phyloP scores from a whole-genome alignment of 2,329 filamentous ascomycete species.

The Botrytis elliptica region DNA sequence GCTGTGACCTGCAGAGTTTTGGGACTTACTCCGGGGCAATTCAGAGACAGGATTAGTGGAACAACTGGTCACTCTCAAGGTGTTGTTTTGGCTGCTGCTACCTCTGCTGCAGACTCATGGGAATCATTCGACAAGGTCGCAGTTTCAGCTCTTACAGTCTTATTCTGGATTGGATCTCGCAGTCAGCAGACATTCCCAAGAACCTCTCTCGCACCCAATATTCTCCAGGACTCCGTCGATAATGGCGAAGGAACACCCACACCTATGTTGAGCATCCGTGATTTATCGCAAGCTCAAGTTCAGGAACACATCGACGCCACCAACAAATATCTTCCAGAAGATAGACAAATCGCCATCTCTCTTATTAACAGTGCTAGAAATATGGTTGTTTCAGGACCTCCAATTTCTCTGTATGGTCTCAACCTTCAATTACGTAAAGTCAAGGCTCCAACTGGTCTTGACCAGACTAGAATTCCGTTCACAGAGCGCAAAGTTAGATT shows the following conservation, averaged over 20 bases:
- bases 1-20: constrained; percentile 90
- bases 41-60: constrained; percentile 80
- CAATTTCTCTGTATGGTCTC: constrained; percentile 92
- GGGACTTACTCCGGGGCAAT: constrained; percentile 82
- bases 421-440: constrained; percentile 94
- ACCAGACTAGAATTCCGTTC: constrained; percentile 91
- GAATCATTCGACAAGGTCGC: constrained; percentile 82
- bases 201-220: constrained; percentile 86
- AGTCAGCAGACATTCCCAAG: constrained; percentile 97
- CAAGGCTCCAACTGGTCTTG: constrained; percentile 94
- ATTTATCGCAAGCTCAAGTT: constrained; percentile 81
- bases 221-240: constrained; percentile 89
- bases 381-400: constrained; percentile 93
- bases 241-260: constrained; percentile 94
- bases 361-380: constrained; percentile 96
- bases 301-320: constrained; percentile 97
- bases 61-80: constrained; percentile 96
- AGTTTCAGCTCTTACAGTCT: constrained; percentile 78
- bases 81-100: constrained; percentile 88
- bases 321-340: constrained; percentile 90
- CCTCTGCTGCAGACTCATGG: constrained; percentile 89
- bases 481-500: constrained; percentile 97
- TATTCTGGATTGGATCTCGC: constrained; percentile 97
- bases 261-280: constrained; percentile 96
- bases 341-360: constrained; percentile 92